Conservation (phyloP, 805 yeast genomes). For the Myxozyma monticola region DNA sequence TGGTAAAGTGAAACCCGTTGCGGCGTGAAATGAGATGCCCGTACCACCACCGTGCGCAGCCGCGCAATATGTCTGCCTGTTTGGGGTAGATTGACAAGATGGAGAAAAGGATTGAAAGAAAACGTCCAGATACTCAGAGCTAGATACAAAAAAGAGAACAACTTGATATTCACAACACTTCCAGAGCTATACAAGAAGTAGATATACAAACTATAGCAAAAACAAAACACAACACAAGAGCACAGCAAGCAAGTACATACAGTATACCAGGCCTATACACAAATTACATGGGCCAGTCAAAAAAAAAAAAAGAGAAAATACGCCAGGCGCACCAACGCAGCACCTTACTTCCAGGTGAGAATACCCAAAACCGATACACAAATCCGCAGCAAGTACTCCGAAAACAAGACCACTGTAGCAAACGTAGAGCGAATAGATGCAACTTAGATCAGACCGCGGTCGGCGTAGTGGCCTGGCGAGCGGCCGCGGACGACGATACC, state of each 20-base stretch:
- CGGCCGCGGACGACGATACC: constrained; percentile 29
- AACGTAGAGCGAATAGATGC: not conserved
- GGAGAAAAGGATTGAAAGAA: not conserved
- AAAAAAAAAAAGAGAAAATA: too few species aligned
- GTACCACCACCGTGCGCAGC: too few species aligned
- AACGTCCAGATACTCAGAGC: not conserved
- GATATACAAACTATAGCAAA: too few species aligned
- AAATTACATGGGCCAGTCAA: too few species aligned
- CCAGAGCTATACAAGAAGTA: too few species aligned
- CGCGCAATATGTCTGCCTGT: too few species aligned
- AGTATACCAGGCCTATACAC: too few species aligned
- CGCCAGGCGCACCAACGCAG: not conserved
- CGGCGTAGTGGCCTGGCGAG: constrained; percentile 28
- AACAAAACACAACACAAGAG: too few species aligned
- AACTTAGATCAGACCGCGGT: constrained; percentile 8
- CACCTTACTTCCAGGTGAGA: not conserved
- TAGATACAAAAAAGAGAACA: not conserved
- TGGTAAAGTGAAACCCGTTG: too few species aligned
- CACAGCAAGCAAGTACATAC: too few species aligned
- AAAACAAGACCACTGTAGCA: not conserved
- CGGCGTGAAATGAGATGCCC: too few species aligned
- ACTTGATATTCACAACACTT: too few species aligned
- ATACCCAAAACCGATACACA: not conserved
- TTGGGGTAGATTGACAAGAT: not conserved
- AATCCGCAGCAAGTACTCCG: not conserved